Conservation (phyloP, 2,329 filamentous ascomycete species). For the Xylaria digitata region DNA sequence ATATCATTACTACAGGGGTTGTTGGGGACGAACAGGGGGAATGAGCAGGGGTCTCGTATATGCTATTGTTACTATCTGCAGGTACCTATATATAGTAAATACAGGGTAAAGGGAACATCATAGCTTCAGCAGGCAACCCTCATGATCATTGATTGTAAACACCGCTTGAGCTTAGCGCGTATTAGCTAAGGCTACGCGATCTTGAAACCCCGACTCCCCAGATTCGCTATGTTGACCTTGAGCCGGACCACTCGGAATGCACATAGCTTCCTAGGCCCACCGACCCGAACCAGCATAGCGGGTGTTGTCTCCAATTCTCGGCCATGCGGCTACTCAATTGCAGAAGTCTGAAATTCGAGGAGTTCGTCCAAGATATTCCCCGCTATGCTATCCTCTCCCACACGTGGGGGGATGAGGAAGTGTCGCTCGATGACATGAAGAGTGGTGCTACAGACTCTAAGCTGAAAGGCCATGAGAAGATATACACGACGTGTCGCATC, state of each 20-base stretch:
- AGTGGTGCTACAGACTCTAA: neutral
- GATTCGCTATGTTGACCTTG: neutral
- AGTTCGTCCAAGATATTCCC: constrained; percentile 39
- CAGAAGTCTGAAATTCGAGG: constrained; percentile 35
- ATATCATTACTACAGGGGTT: too few species aligned
- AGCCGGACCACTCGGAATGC: constrained; percentile 2
- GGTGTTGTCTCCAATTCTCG: neutral
- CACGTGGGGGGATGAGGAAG: constrained; percentile 40
- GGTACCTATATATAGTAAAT: too few species aligned
- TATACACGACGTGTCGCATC: constrained; percentile 33
- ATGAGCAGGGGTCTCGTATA: too few species aligned
- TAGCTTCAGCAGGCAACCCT: too few species aligned
- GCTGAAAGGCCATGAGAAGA: constrained; percentile 35
- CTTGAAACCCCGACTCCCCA: neutral
- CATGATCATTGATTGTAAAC: too few species aligned
- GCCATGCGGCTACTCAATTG: constrained; percentile 43
- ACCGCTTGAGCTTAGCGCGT: too few species aligned
- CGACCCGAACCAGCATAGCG: neutral
- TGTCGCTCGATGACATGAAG: constrained; percentile 36
- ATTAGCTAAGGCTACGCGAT: neutral
- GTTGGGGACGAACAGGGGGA: too few species aligned
- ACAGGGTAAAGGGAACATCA: too few species aligned
- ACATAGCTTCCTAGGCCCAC: neutral
- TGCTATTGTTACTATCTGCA: too few species aligned
- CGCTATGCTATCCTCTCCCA: constrained; percentile 44